phyloP scores from a whole-genome alignment of 805 yeast species.

The Grigorovia transvaalensis region DNA sequence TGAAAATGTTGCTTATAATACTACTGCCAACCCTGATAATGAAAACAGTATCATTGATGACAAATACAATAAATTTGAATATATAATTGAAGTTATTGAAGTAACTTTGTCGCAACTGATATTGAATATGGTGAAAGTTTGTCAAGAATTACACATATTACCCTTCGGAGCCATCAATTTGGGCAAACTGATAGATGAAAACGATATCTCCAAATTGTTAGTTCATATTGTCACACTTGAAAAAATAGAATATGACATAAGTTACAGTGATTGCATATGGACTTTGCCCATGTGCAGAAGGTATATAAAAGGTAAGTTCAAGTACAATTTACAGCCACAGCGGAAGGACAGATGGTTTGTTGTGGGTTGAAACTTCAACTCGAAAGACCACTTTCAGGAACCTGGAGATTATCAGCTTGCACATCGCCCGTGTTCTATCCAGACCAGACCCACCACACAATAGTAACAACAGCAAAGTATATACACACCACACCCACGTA shows the following conservation, averaged over 20 bases:
- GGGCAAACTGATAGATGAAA: neutral
- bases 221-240: neutral
- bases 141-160: neutral
- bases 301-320: neutral
- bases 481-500: neutral
- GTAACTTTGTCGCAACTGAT: neutral
- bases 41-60: too few species aligned
- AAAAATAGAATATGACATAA: neutral
- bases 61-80: neutral
- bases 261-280: neutral
- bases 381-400: neutral
- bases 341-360: slow-evolving; percentile 4
- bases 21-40: neutral
- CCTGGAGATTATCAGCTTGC: neutral
- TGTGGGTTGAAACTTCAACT: slow-evolving; percentile 2
- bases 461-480: too few species aligned
- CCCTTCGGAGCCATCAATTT: neutral
- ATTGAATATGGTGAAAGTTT: neutral
- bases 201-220: neutral
- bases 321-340: neutral
- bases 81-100: neutral
- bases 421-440: too few species aligned
- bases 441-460: too few species aligned
- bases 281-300: neutral
- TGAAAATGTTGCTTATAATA: neutral